Evolutionary conservation across 106 monocot genomes (phyloP), one percentile per base, ranked within the genome.

Genomic region (Xerophyta viscosa): DNA sequence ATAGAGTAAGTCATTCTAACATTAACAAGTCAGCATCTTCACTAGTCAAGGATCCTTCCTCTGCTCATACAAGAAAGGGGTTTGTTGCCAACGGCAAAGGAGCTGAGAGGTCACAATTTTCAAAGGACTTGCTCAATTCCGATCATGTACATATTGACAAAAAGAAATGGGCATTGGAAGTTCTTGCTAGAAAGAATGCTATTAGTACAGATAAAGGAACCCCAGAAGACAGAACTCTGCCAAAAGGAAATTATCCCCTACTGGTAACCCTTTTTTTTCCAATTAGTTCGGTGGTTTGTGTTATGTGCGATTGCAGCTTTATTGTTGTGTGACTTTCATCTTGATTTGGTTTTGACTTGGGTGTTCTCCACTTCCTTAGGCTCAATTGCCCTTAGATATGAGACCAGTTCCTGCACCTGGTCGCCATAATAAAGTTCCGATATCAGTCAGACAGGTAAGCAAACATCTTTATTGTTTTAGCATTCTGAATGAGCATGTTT

Each of bases 141-240:
- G 57, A 29, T 56, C 30, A 14, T 37, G 31, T 50, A 39, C 80
- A 71, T 55, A 48, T 10, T 69, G 93, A 94, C 49, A 94, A 94
- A 84, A 81, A 52, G 61, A 84, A 88, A 69, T 94, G 94, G 88
- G 94, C 94, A 11, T 31, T 88, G 53, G 84, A 88, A 46, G 54
- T 94, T 68, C 81, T 94, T 72, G 94, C 94, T 36, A 65, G 94
- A 64, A 84, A 88, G 61, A 81, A 64, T 69, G 61, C 75, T 60
- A 52, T 44, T 12, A 64, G 49, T 66, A 37, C 58, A 46, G 57
- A 21, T 66, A 60, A 71, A 49, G 66, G 29, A 22, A 48, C 63
- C 60, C 58, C 54, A 27, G 72, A 81, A 63, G 75, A 78, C 46
- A 43, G 43, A 48, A 30, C 24, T 66, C 20, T 37, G 28, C 65